Evolutionary conservation across 768 basidiomycete species (phyloP).

Genomic region (Mycena maculata): DNA sequence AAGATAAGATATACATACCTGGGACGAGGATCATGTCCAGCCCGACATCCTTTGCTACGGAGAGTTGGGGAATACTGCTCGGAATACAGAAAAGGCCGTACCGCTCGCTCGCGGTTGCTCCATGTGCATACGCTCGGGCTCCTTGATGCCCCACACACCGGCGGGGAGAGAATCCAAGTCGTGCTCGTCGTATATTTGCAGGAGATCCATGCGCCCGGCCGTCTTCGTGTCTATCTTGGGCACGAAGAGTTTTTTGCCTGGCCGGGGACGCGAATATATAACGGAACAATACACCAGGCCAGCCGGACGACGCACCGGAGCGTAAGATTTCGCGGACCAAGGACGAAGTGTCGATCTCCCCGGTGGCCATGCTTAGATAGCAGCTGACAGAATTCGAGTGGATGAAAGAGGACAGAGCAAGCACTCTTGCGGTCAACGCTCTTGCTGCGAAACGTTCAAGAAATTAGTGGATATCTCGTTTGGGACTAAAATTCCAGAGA

Average conservation of each 20-base stretch:
- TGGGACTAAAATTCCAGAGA: conserved; percentile 38
- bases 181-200: conserved; percentile 66
- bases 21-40: conserved; percentile 78
- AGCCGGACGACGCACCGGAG: conserved; percentile 55
- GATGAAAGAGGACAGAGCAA: conserved; percentile 64
- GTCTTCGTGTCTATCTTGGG: conserved; percentile 66
- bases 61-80: conserved; percentile 7
- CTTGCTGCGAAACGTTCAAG: conserved; percentile 49
- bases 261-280: too few species aligned
- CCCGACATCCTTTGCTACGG: conserved; percentile 49
- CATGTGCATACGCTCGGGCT: conserved; percentile 63
- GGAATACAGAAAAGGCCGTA: conserved; percentile 48
- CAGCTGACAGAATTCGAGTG: conserved; percentile 69
- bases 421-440: conserved; percentile 59
- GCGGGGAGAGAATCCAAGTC: conserved; percentile 69
- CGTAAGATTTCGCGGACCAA: conserved; percentile 66
- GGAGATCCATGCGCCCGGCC: conserved; percentile 70
- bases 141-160: conserved; percentile 82
- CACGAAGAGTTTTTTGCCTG: conserved; percentile 77
- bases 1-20: conserved; percentile 53
- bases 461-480: background rate
- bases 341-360: conserved; percentile 70
- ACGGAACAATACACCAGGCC: background rate
- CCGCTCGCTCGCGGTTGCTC: conserved; percentile 62
- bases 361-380: conserved; percentile 83